phyloP scores from a whole-genome alignment of 2,329 filamentous ascomycete genomes.

The Leptographium wingfieldii region DNA sequence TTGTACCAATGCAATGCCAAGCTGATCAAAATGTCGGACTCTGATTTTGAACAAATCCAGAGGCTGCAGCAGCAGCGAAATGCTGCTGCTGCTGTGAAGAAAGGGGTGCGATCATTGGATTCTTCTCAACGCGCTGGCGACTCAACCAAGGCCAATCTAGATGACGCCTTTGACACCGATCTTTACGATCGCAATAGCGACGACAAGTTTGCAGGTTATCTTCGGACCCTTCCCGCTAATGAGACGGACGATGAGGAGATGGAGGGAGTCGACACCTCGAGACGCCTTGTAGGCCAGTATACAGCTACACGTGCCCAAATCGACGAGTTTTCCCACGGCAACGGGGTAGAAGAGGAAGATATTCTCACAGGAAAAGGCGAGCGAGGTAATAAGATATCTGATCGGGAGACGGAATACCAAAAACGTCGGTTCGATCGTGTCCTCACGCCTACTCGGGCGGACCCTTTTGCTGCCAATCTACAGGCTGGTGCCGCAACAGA shows the following conservation, averaged over 20 bases:
- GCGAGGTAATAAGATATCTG: constrained; percentile 79
- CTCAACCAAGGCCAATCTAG: constrained; percentile 83
- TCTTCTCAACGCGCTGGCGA: constrained; percentile 70
- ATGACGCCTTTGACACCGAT: constrained; percentile 74
- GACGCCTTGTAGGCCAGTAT: constrained; percentile 84
- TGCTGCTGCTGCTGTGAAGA: constrained; percentile 62
- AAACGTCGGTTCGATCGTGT: constrained; percentile 85
- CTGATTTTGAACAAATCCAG: constrained; percentile 78
- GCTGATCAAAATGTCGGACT: constrained; percentile 48
- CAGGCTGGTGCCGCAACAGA: constrained; percentile 57
- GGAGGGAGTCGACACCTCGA: constrained; percentile 58
- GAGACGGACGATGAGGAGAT: constrained; percentile 73
- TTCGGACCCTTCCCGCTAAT: constrained; percentile 73
- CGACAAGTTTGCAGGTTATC: constrained; percentile 82
- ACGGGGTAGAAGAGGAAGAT: constrained; percentile 84
- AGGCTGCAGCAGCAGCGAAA: constrained; percentile 90
- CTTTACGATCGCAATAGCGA: constrained; percentile 63
- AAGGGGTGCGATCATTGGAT: constrained; percentile 67
- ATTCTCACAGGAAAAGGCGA: constrained; percentile 70
- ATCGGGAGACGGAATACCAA: constrained; percentile 95
- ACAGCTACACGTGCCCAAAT: constrained; percentile 87
- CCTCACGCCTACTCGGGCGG: constrained; percentile 73
- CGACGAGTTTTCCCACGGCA: constrained; percentile 79
- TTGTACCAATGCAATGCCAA: not conserved
- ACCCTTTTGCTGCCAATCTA: constrained; percentile 69